phyloP scores from a whole-genome alignment of 805 yeast genomes.

The Metschnikowia corniflorae region DNA sequence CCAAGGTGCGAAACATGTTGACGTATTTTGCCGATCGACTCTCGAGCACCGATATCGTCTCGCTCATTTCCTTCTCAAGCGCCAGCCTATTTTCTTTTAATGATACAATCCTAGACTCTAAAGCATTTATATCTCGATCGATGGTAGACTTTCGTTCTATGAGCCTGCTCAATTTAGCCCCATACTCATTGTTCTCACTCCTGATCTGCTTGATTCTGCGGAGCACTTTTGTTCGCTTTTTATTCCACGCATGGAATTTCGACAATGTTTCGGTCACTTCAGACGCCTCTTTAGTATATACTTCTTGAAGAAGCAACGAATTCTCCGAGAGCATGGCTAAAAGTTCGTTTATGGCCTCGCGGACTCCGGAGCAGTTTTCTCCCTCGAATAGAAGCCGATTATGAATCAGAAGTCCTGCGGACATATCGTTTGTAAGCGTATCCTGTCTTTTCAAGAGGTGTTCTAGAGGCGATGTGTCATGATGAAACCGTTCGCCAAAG shows the following conservation, averaged over 20 bases:
- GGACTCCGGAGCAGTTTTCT: conserved; percentile 9
- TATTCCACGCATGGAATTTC: conserved; percentile 41
- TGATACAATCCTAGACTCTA: conserved; percentile 33
- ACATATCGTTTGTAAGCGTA: conserved; percentile 4
- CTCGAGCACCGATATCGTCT: conserved; percentile 49
- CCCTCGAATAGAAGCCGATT: conserved; percentile 7
- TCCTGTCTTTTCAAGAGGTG: conserved; percentile 11
- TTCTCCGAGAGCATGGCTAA: conserved; percentile 35
- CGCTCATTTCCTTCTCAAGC: conserved; percentile 37
- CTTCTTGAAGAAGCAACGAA: conserved; percentile 43
- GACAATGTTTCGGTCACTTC: conserved; percentile 24
- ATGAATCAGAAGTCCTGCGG: conserved; percentile 7
- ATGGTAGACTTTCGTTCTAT: conserved; percentile 29
- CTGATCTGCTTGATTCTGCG: conserved; percentile 36
- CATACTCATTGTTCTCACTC: conserved; percentile 39
- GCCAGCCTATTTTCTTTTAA: conserved; percentile 34
- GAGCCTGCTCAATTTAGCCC: conserved; percentile 37
- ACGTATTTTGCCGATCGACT: conserved; percentile 44
- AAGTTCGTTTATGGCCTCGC: conserved; percentile 3
- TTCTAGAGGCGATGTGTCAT: conserved; percentile 8
- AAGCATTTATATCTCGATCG: conserved; percentile 34
- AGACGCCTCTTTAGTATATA: conserved; percentile 38
- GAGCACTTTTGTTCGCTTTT: conserved; percentile 30
- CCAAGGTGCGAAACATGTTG: conserved; percentile 38
- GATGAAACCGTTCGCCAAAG: conserved; percentile 7